Conservation (phyloP, 257 asterid genomes). For the Solanum tarijense region DNA sequence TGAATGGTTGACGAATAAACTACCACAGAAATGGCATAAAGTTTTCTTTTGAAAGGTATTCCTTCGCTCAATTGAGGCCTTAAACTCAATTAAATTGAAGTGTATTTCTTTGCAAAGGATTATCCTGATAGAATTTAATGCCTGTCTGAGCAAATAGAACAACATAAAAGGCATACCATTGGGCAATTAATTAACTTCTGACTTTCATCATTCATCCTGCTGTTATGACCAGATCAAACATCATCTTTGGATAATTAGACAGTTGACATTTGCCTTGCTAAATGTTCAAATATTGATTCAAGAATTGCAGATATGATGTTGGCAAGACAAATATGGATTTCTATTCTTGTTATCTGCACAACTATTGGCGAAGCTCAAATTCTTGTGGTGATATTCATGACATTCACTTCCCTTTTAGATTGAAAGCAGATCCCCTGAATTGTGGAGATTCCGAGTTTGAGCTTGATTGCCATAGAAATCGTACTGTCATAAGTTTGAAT, state of each 20-base stretch:
- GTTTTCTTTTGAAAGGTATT: neutral
- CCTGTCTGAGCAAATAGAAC: too few relatives aligned
- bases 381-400: conserved; percentile 29
- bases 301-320: neutral
- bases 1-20: neutral
- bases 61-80: neutral
- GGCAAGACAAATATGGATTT: neutral
- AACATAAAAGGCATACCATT: neutral
- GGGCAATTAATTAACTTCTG: neutral
- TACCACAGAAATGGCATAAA: neutral
- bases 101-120: too few relatives aligned
- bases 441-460: conserved; percentile 31
- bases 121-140: neutral
- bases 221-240: neutral
- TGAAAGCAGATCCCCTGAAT: conserved; percentile 26
- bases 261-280: neutral
- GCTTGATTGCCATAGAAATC: conserved; percentile 42
- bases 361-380: conserved; percentile 20
- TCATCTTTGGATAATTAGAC: neutral
- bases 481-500: conserved; percentile 4
- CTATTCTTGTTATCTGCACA: conserved; percentile 3
- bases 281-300: neutral
- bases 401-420: conserved; percentile 47
- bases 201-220: neutral
- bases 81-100: neutral